Conservation (phyloP, 768 basidiomycete species). For the Russula compacta region DNA sequence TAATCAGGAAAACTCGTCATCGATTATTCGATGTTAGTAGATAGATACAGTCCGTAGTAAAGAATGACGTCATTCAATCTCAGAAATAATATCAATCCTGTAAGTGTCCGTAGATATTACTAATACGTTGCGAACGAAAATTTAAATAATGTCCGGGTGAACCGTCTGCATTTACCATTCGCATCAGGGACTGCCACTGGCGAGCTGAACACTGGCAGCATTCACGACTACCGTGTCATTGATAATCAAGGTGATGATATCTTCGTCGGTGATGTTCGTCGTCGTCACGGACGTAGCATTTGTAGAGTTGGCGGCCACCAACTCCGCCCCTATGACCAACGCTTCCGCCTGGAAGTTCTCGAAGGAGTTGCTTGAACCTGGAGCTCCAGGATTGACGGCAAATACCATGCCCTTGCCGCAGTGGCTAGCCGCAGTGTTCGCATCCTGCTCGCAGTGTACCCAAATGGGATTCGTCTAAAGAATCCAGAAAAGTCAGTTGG, state of each 20-base stretch:
- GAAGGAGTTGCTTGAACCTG: constrained; percentile 1
- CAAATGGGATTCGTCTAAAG: constrained; percentile 21
- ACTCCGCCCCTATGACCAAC: background rate
- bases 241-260: no score
- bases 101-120: background rate
- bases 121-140: no score
- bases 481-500: background rate
- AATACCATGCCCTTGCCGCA: constrained; percentile 26
- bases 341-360: constrained; percentile 1
- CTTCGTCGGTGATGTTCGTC: no score
- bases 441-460: constrained; percentile 23
- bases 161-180: no score
- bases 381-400: constrained; percentile 22
- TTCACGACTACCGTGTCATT: no score
- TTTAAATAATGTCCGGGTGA: no score
- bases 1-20: constrained; percentile 81
- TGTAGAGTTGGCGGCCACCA: background rate
- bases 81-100: no score
- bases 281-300: background rate
- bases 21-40: background rate
- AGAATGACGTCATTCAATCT: background rate
- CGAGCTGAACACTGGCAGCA: no score
- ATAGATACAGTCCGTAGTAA: no score
- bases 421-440: constrained; percentile 10
- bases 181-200: no score